Conservation (phyloP, 2,329 filamentous ascomycete species). For the Aspergillus hortae region DNA sequence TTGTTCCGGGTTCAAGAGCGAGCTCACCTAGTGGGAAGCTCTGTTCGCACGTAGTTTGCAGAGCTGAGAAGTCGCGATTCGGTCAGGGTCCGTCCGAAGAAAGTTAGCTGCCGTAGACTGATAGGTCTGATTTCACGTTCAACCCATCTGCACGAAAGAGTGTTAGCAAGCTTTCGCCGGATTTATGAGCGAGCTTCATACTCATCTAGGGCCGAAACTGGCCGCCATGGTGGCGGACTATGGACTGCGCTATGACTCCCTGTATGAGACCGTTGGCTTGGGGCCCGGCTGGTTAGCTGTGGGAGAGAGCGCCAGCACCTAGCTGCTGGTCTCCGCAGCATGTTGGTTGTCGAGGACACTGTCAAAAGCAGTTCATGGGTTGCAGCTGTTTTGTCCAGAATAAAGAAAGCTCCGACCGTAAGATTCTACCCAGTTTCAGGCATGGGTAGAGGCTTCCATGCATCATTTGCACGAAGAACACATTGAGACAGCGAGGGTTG, state of each 20-base stretch:
- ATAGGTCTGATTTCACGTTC: constrained; percentile 91
- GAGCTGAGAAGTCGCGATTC: constrained; percentile 86
- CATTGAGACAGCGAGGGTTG: neutral
- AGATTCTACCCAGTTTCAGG: constrained; percentile 8
- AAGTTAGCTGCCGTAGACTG: constrained; percentile 91
- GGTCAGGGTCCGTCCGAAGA: constrained; percentile 91
- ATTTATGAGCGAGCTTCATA: constrained; percentile 31
- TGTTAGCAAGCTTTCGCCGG: neutral
- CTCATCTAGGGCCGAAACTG: constrained; percentile 59
- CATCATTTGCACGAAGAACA: constrained; percentile 13
- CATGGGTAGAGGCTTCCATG: constrained; percentile 9
- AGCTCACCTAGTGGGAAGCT: constrained; percentile 75
- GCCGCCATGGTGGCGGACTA: constrained; percentile 54
- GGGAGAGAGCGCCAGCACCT: constrained; percentile 29
- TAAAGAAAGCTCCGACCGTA: constrained; percentile 7
- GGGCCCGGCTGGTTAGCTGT: constrained; percentile 14
- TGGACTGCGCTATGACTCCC: constrained; percentile 15
- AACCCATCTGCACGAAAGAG: constrained; percentile 68
- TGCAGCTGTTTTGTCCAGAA: neutral
- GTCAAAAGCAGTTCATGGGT: constrained; percentile 14
- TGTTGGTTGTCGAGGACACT: constrained; percentile 30
- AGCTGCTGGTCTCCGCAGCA: constrained; percentile 33
- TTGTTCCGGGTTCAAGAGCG: neutral
- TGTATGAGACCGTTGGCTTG: constrained; percentile 25
- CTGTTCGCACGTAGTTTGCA: constrained; percentile 94